Conservation (phyloP, 176 grass and related monocot species). For the Aegilops tauschii region DNA sequence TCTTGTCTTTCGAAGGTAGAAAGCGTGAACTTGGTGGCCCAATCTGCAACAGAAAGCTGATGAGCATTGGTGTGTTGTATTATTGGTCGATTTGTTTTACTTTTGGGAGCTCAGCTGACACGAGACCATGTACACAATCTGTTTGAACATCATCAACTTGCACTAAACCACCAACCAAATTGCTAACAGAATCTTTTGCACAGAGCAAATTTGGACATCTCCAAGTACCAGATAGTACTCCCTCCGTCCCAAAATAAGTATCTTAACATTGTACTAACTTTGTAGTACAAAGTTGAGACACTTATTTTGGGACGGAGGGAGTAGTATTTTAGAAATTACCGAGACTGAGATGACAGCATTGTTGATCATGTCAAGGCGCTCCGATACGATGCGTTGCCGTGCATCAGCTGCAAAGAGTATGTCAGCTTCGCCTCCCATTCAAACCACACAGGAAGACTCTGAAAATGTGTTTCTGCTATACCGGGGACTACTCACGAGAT, state of each 20-base stretch:
- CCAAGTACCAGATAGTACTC: too few relatives aligned
- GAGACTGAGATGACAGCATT: constrained; percentile 92
- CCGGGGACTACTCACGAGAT: constrained; percentile 61
- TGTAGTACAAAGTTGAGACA: too few relatives aligned
- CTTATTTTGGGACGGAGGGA: too few relatives aligned
- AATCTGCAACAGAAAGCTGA: constrained; percentile 50
- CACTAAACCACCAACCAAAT: not conserved
- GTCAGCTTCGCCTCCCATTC: constrained; percentile 27
- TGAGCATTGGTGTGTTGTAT: not conserved
- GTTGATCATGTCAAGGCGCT: constrained; percentile 89
- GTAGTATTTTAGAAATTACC: constrained; percentile 55
- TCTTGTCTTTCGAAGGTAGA: constrained; percentile 77
- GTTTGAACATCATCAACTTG: not conserved
- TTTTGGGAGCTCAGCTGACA: not conserved
- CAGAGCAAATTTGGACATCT: not conserved
- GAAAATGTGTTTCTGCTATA: constrained; percentile 22
- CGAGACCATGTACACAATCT: not conserved
- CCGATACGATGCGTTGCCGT: constrained; percentile 88
- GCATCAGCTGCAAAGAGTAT: constrained; percentile 80
- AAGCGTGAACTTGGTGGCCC: constrained; percentile 78
- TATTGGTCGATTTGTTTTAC: not conserved
- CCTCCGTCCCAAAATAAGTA: too few relatives aligned
- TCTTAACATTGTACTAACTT: too few relatives aligned
- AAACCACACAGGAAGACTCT: not conserved
- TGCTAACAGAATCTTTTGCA: not conserved